Percentiles rank a stretch among this genome's conserved stretches.
Conservation (phyloP, 2,329 filamentous ascomycete genomes). For the Decorospora gaudefroyi region DNA sequence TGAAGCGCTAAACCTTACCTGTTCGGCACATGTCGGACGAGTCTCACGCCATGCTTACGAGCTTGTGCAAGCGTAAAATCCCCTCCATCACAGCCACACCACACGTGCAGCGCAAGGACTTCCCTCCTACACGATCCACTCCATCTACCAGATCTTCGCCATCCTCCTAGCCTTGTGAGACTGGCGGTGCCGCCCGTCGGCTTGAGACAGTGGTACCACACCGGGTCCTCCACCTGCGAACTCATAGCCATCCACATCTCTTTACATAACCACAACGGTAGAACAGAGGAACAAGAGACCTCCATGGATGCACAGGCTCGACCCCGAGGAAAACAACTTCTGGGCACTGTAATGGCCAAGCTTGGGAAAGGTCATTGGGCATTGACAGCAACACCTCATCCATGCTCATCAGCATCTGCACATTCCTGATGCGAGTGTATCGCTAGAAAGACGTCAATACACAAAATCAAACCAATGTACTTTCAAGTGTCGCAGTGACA, state of each 20-base stretch:
- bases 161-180: conserved; percentile 18
- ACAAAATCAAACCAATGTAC: conserved; percentile 3
- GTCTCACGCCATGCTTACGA: conserved; percentile 27
- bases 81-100: conserved; percentile 10
- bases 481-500: conserved; percentile 15
- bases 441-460: conserved; percentile 9
- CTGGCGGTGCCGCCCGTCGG: conserved; percentile 22
- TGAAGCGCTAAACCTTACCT: conserved; percentile 2
- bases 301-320: no score
- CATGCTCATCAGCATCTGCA: no score
- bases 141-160: conserved; percentile 10
- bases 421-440: no score
- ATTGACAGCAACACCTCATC: no score
- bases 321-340: no score
- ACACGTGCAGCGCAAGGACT: conserved; percentile 16
- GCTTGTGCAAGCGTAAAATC: conserved; percentile 1
- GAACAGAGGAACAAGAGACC: no score
- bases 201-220: no score
- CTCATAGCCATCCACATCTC: no score
- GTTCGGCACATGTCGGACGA: conserved; percentile 12
- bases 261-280: no score
- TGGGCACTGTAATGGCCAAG: no score
- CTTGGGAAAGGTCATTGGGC: no score
- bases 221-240: no score
- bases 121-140: conserved; percentile 1